phyloP scores from a whole-genome alignment of 495 filamentous ascomycete species.

The Alectoria sarmentosa region DNA sequence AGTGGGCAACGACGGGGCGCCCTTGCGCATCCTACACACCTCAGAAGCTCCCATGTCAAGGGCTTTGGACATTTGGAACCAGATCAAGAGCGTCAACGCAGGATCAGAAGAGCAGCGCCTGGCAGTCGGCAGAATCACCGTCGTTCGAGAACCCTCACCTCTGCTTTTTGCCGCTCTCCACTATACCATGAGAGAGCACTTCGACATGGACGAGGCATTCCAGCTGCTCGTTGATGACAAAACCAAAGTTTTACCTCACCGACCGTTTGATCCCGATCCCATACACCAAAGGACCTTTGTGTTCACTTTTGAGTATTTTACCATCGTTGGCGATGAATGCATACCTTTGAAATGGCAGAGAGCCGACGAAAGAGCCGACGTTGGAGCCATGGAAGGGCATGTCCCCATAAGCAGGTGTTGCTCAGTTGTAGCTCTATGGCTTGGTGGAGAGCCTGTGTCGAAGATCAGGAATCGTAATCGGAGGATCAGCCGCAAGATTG shows the following conservation, averaged over 20 bases:
- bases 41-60: slow-evolving; percentile 28
- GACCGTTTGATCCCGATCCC: slow-evolving; percentile 33
- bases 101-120: slow-evolving; percentile 26
- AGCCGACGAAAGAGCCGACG: slow-evolving; percentile 31
- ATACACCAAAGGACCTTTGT: slow-evolving; percentile 42
- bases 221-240: slow-evolving; percentile 33
- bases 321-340: slow-evolving; percentile 39
- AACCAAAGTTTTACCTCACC: slow-evolving; percentile 34
- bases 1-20: slow-evolving; percentile 37
- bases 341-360: slow-evolving; percentile 46
- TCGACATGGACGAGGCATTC: slow-evolving; percentile 49
- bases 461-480: slow-evolving; percentile 33
- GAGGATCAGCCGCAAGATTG: slow-evolving; percentile 31
- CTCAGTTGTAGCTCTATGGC: slow-evolving; percentile 42
- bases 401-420: slow-evolving; percentile 44
- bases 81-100: slow-evolving; percentile 29
- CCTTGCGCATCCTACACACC: slow-evolving; percentile 27
- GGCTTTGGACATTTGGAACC: slow-evolving; percentile 30
- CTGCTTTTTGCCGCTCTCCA: slow-evolving; percentile 46
- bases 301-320: slow-evolving; percentile 51
- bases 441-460: slow-evolving; percentile 35
- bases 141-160: slow-evolving; percentile 46
- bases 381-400: slow-evolving; percentile 30
- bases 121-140: slow-evolving; percentile 47
- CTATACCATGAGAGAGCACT: slow-evolving; percentile 39